phyloP scores from a whole-genome alignment of 2,329 filamentous ascomycete genomes.

The Basipetospora chlamydospora region DNA sequence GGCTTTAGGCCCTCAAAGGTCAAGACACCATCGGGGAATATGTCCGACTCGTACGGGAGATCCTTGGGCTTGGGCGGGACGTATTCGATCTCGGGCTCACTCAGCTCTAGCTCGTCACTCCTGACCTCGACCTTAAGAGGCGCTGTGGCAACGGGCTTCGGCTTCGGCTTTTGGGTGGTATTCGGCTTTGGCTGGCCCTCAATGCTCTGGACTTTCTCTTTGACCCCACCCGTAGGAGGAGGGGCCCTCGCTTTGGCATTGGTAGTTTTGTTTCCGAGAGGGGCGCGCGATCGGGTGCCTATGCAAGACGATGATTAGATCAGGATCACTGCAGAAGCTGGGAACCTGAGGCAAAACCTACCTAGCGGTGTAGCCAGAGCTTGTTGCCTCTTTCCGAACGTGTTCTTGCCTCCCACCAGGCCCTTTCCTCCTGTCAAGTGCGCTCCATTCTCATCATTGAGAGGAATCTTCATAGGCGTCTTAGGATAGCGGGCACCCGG shows the following conservation, averaged over 20 bases:
- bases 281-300: constrained; percentile 51
- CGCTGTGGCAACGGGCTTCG: constrained; percentile 35
- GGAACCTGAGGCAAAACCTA: no score
- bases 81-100: constrained; percentile 74
- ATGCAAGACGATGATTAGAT: constrained; percentile 2
- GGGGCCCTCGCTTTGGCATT: constrained; percentile 65
- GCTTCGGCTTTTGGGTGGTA: constrained; percentile 42
- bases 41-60: constrained; percentile 54
- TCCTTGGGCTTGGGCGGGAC: constrained; percentile 60
- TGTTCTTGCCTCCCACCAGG: constrained; percentile 34
- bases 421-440: constrained; percentile 37
- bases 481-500: constrained; percentile 64
- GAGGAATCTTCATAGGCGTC: constrained; percentile 62
- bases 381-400: constrained; percentile 26
- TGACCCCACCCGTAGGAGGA: constrained; percentile 51
- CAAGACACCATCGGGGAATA: constrained; percentile 43
- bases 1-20: constrained; percentile 43
- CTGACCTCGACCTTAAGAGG: constrained; percentile 49
- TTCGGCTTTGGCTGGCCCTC: constrained; percentile 48
- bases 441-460: constrained; percentile 70
- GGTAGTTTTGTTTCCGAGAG: constrained; percentile 87
- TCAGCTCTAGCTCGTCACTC: constrained; percentile 31
- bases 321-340: constrained; percentile 6
- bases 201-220: constrained; percentile 40
- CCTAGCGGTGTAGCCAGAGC: constrained; percentile 68